Percentiles rank a stretch among this genome's conserved stretches.
Conservation (phyloP, 129 eudicot genomes). For the Flaveria brownii region DNA sequence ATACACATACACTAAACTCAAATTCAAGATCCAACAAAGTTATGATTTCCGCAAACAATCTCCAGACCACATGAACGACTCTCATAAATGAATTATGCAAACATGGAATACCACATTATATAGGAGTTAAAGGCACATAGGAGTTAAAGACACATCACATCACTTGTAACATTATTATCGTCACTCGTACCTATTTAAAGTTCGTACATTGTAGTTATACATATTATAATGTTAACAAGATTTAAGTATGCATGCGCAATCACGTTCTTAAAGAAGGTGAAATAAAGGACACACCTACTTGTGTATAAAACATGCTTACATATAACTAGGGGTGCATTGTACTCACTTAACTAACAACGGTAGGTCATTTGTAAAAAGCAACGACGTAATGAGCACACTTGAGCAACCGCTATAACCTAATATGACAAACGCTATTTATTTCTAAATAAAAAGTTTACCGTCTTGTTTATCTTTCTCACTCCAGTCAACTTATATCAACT, state of each 20-base stretch:
- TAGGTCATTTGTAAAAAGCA: conserved; percentile 7
- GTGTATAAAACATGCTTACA: not conserved
- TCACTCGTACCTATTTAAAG: not conserved
- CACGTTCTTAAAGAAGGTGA: not conserved
- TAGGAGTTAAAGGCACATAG: not conserved
- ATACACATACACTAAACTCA: not conserved
- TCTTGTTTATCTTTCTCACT: not conserved
- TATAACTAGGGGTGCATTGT: not conserved
- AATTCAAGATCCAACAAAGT: not conserved
- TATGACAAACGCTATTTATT: not conserved
- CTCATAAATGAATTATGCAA: not conserved
- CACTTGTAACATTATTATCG: not conserved
- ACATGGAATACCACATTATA: not conserved
- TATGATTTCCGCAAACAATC: not conserved
- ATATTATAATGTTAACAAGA: not conserved
- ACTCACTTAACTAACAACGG: not conserved
- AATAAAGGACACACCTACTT: no score
- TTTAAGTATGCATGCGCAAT: not conserved
- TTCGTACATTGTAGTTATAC: conserved; percentile 1
- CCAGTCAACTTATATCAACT: conserved; percentile 4
- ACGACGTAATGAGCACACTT: not conserved
- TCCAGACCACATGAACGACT: not conserved
- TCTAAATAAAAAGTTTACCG: not conserved
- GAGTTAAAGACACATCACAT: not conserved
- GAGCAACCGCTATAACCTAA: not conserved